Percentiles rank a stretch among this genome's conserved stretches.
These are phyloP conservation scores for Alternaria arborescens DNA, from an alignment of 2,329 filamentous ascomycete genomes.

Conservation along the genomic window DNA sequence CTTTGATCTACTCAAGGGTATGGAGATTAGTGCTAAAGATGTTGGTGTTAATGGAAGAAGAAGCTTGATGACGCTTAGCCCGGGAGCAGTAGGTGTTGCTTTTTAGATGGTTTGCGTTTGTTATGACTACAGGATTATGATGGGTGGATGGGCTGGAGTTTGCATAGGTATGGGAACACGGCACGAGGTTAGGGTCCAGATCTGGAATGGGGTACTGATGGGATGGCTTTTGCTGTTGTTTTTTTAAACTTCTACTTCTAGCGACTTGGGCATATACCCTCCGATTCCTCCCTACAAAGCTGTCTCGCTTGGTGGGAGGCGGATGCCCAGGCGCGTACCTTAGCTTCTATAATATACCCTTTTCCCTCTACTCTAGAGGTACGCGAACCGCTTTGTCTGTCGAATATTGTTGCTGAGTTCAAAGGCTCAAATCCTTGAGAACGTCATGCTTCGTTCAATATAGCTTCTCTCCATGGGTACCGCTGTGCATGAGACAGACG, in stretches of 20 bases:
- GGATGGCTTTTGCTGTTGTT: background rate
- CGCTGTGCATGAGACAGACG: background rate
- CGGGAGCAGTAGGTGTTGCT: slow-evolving; percentile 44
- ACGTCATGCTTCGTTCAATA: background rate
- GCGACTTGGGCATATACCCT: slow-evolving; percentile 22
- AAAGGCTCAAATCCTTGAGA: background rate
- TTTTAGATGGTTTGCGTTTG: slow-evolving; percentile 29
- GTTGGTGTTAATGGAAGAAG: slow-evolving; percentile 23
- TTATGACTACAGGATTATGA: background rate
- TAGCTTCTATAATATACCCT: slow-evolving; percentile 15
- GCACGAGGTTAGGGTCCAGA: background rate
- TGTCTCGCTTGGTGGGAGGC: slow-evolving; percentile 12
- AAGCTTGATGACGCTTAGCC: slow-evolving; percentile 23
- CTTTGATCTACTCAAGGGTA: slow-evolving; percentile 38
- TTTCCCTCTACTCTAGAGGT: background rate
- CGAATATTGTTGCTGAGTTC: background rate
- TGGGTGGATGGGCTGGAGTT: background rate
- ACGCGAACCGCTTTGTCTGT: background rate
- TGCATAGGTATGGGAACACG: background rate
- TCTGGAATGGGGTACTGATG: background rate
- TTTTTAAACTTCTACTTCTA: background rate
- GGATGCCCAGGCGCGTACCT: slow-evolving; percentile 14
- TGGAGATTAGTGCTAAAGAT: slow-evolving; percentile 40
- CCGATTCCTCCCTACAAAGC: slow-evolving; percentile 9
- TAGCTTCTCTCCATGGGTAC: background rate